Evolutionary conservation across 176 grass and related monocot genomes (phyloP).

Genomic region (Eragrostis curvula): DNA sequence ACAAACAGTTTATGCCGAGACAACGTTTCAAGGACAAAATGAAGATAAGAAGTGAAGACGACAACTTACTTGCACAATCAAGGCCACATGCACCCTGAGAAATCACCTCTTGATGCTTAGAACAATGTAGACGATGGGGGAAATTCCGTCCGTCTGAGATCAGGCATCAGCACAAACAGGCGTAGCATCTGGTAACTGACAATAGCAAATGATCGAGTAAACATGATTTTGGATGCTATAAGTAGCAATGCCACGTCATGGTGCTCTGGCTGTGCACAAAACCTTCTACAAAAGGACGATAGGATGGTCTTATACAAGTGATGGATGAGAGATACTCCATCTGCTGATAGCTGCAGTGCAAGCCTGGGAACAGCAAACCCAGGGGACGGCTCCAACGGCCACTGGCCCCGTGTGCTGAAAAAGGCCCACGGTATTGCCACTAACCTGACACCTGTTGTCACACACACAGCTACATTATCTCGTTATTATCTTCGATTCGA

Average conservation of each 20-base stretch:
- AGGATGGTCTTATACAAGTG: constrained; percentile 22
- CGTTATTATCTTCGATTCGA: background rate
- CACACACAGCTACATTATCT: background rate
- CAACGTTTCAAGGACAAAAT: background rate
- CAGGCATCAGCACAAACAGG: background rate
- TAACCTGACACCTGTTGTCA: background rate
- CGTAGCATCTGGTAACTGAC: background rate
- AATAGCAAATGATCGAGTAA: background rate
- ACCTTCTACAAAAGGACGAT: background rate
- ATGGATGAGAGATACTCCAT: background rate
- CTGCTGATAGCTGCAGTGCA: background rate
- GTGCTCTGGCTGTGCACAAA: background rate
- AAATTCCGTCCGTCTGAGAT: background rate
- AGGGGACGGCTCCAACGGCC: background rate
- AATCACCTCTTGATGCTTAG: background rate
- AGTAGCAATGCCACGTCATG: constrained; percentile 15
- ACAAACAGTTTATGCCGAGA: background rate
- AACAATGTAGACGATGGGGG: constrained; percentile 1
- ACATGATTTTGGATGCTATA: constrained; percentile 19
- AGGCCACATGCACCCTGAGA: no score
- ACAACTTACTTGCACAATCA: constrained; percentile 7
- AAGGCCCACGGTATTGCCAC: constrained; percentile 2
- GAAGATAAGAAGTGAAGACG: background rate
- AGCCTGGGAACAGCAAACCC: background rate
- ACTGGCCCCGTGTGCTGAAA: background rate